Conservation (phyloP, 1,139 yeast genomes). For the Hyphopichia khmerensis region DNA sequence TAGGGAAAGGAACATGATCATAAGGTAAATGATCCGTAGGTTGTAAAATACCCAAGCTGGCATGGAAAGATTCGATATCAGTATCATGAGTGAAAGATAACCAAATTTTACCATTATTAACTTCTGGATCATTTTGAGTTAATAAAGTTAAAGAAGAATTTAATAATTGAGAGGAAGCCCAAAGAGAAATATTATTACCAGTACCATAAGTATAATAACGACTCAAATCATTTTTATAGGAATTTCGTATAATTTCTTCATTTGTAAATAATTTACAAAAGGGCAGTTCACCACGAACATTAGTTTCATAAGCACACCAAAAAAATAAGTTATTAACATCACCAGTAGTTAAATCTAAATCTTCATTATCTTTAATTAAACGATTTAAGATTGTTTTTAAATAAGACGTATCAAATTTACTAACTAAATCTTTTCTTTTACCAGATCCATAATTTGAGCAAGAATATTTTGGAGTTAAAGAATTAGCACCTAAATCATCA, state of each 20-base stretch:
- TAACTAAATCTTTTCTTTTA: slow-evolving; percentile 14
- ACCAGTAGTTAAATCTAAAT: slow-evolving; percentile 24
- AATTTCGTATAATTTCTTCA: slow-evolving; percentile 39
- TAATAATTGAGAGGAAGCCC: slow-evolving; percentile 42
- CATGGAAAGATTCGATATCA: slow-evolving; percentile 25
- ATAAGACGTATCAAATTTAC: slow-evolving; percentile 18
- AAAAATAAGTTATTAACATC: slow-evolving; percentile 42
- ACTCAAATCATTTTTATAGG: slow-evolving; percentile 38
- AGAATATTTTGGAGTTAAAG: slow-evolving; percentile 20
- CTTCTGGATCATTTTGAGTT: slow-evolving; percentile 11
- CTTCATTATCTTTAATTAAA: slow-evolving; percentile 36
- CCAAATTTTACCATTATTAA: slow-evolving; percentile 18
- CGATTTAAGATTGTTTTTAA: slow-evolving; percentile 33
- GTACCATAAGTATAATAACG: slow-evolving; percentile 46
- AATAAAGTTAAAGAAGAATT: slow-evolving; percentile 46
- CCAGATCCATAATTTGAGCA: slow-evolving; percentile 24
- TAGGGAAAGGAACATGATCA: slow-evolving; percentile 22
- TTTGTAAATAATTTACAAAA: slow-evolving; percentile 45
- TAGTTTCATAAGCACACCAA: slow-evolving; percentile 50
- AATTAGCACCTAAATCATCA: slow-evolving; percentile 12
- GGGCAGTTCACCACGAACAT: slow-evolving; percentile 40
- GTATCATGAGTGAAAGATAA: slow-evolving; percentile 31
- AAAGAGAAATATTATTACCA: slow-evolving; percentile 37
- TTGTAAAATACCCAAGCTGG: slow-evolving; percentile 24
- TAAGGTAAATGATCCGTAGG: slow-evolving; percentile 20